Conservation (phyloP, 495 filamentous ascomycete species). For the Diplogelasinospora grovesii region DNA sequence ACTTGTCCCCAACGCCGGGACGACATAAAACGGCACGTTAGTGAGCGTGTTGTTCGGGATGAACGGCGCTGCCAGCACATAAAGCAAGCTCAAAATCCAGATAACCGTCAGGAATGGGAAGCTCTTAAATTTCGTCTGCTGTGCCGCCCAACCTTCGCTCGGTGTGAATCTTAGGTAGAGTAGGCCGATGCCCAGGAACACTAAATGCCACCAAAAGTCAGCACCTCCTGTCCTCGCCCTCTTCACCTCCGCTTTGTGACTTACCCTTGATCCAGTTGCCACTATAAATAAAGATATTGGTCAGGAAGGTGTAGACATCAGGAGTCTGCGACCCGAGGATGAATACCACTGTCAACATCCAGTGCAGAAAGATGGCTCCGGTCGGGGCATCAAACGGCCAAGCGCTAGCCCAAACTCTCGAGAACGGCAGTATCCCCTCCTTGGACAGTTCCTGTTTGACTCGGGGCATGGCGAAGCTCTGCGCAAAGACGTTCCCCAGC, state of each 20-base stretch:
- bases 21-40: slow-evolving; percentile 33
- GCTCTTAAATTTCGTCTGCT: slow-evolving; percentile 32
- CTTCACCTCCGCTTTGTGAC: no score
- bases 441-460: slow-evolving; percentile 54
- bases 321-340: slow-evolving; percentile 39
- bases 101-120: slow-evolving; percentile 36
- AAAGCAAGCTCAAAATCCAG: slow-evolving; percentile 39
- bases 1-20: slow-evolving; percentile 39
- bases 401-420: slow-evolving; percentile 54
- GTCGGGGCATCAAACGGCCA: slow-evolving; percentile 53
- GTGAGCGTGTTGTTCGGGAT: slow-evolving; percentile 31
- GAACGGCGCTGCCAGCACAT: slow-evolving; percentile 36
- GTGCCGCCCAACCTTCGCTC: slow-evolving; percentile 27
- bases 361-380: slow-evolving; percentile 56
- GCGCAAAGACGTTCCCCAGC: slow-evolving; percentile 58
- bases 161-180: slow-evolving; percentile 35
- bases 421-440: slow-evolving; percentile 52
- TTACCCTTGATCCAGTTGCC: slow-evolving; percentile 32
- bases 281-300: slow-evolving; percentile 28
- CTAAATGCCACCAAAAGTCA: slow-evolving; percentile 9
- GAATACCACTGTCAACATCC: slow-evolving; percentile 52
- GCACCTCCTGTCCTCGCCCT: not conserved
- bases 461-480: slow-evolving; percentile 56
- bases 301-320: slow-evolving; percentile 21
- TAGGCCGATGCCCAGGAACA: slow-evolving; percentile 48